phyloP scores from a whole-genome alignment of 2,329 filamentous ascomycete genomes.

The Penicillium paneum region DNA sequence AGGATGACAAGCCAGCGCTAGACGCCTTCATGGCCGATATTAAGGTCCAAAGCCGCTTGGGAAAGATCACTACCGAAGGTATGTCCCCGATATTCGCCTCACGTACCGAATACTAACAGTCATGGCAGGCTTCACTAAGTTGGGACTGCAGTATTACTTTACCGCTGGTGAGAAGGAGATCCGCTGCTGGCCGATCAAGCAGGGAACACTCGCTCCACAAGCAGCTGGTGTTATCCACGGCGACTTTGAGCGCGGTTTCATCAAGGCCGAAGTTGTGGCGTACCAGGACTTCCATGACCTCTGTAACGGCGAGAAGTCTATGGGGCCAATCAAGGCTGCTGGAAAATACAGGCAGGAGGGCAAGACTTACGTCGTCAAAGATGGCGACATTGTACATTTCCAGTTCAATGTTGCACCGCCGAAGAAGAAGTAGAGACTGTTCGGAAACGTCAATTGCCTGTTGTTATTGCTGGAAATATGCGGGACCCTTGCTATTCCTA shows the following conservation, averaged over 20 bases:
- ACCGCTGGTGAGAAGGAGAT: constrained; percentile 8
- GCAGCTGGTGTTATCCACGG: constrained; percentile 6
- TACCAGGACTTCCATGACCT: constrained; percentile 7
- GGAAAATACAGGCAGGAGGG: constrained; percentile 6
- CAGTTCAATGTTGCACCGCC: constrained; percentile 3
- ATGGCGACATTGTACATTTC: neutral
- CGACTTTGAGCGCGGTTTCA: constrained; percentile 6
- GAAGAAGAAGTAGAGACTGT: neutral
- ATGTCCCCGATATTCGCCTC: neutral
- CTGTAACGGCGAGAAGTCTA: constrained; percentile 4
- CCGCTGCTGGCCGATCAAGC: constrained; percentile 5
- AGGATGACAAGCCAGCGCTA: neutral
- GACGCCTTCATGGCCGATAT: constrained; percentile 1
- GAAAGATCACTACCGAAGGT: constrained; percentile 1
- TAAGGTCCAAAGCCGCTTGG: neutral
- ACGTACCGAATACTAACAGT: neutral
- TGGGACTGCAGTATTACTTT: constrained; percentile 6
- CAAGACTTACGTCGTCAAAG: neutral
- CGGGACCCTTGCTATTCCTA: neutral
- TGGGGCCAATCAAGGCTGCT: constrained; percentile 4
- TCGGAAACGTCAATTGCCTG: neutral
- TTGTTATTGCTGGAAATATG: neutral
- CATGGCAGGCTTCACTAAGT: constrained; percentile 3
- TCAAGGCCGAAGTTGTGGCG: constrained; percentile 8
- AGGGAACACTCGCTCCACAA: neutral